Conservation (phyloP, 2,329 filamentous ascomycete genomes). For the Ophiosphaerella narmari region DNA sequence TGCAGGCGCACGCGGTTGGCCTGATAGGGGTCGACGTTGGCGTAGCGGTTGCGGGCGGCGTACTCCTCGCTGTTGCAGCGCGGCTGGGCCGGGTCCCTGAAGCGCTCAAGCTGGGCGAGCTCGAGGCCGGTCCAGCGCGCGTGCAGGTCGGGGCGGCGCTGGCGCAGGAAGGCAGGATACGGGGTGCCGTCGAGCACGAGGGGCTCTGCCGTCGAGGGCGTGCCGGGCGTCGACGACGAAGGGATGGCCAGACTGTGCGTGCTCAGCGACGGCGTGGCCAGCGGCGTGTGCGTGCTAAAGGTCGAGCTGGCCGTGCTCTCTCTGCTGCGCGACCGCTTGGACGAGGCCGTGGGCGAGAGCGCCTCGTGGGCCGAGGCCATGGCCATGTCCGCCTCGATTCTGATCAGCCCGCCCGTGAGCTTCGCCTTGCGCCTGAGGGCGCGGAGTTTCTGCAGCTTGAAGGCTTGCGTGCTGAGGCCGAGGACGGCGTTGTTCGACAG, state of each 20-base stretch:
- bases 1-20: conserved; percentile 81
- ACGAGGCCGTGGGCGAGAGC: conserved; percentile 40
- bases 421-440: conserved; percentile 47
- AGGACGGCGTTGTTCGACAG: too few species aligned
- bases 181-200: conserved; percentile 26
- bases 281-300: conserved; percentile 28
- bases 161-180: conserved; percentile 60
- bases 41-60: conserved; percentile 76
- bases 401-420: conserved; percentile 35
- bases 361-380: conserved; percentile 36
- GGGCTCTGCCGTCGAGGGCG: conserved; percentile 12
- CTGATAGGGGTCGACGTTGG: conserved; percentile 87
- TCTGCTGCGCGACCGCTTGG: conserved; percentile 47
- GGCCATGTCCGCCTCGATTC: conserved; percentile 22
- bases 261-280: conserved; percentile 35
- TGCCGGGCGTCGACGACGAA: conserved; percentile 18
- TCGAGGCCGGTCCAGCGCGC: conserved; percentile 66
- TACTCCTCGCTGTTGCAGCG: conserved; percentile 62
- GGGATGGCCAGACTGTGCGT: conserved; percentile 40
- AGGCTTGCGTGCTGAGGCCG: neutral
- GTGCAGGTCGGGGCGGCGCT: conserved; percentile 58
- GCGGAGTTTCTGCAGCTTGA: conserved; percentile 48
- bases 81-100: conserved; percentile 50
- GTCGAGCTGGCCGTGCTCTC: conserved; percentile 41
- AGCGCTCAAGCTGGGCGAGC: conserved; percentile 62